A percentile compares a stretch with the other conserved stretches of the same genome.
Evolutionary conservation across 1,139 yeast genomes (phyloP).

Genomic region (Yamadazyma friedrichii): DNA sequence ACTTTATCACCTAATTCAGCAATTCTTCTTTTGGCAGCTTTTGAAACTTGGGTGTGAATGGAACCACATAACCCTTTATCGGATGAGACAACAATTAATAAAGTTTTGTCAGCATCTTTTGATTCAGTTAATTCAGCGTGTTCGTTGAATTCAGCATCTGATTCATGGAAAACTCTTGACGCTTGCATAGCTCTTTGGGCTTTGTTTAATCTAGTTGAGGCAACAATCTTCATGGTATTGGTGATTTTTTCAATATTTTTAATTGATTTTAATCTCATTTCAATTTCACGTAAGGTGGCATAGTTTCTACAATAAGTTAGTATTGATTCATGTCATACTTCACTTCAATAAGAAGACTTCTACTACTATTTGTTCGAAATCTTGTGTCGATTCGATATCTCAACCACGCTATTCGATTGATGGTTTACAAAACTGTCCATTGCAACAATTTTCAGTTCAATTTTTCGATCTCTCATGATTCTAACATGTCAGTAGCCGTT

Average conservation of each 20-base stretch:
- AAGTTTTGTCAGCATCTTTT: conserved; percentile 55
- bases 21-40: conserved; percentile 74
- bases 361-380: too few relatives aligned
- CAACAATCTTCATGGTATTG: conserved; percentile 99
- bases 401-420: background rate
- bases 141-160: conserved; percentile 76
- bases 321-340: too few relatives aligned
- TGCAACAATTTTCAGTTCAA: background rate
- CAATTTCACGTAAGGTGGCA: conserved; percentile 98
- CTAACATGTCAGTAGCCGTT: background rate
- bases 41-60: conserved; percentile 91
- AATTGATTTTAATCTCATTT: conserved; percentile 95
- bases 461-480: too few relatives aligned
- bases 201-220: conserved; percentile 92
- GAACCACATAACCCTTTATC: conserved; percentile 99
- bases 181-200: conserved; percentile 95
- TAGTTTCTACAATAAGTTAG: conserved; percentile 59
- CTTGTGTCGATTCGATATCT: too few relatives aligned
- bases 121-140: conserved; percentile 72
- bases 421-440: background rate
- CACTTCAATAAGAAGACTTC: too few relatives aligned
- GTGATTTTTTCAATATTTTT: conserved; percentile 99
- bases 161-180: conserved; percentile 80
- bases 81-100: conserved; percentile 85
- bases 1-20: conserved; percentile 60